These are phyloP conservation scores for Sporothrix brunneoviolacea DNA, from an alignment of 2,329 filamentous ascomycete genomes.

Conservation along the genomic window DNA sequence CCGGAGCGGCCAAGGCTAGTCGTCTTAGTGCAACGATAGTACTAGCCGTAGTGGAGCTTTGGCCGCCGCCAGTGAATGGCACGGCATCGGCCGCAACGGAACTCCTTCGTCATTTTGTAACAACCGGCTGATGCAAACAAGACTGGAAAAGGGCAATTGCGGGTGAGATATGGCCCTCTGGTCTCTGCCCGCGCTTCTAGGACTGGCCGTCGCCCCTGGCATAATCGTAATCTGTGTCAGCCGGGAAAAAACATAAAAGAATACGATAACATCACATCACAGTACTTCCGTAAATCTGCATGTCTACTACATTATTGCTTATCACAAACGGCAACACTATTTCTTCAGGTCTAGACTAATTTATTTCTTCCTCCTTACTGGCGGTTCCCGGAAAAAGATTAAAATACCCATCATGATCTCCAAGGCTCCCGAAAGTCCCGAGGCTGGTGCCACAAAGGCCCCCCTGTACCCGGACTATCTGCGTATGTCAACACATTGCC, in stretches of 20 bases:
- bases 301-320: background rate
- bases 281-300: no score
- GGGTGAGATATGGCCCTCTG: no score
- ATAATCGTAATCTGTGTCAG: background rate
- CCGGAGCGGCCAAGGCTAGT: slow-evolving; percentile 11
- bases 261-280: background rate
- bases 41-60: slow-evolving; percentile 4
- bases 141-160: no score
- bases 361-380: no score
- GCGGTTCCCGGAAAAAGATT: background rate
- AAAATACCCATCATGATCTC: slow-evolving; percentile 8
- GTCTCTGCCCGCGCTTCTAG: no score
- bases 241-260: background rate
- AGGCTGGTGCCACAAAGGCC: background rate
- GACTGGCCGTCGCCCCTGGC: background rate
- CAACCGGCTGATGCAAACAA: no score
- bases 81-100: no score
- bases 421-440: slow-evolving; percentile 1
- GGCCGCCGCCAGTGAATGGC: background rate
- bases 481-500: slow-evolving; percentile 11
- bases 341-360: background rate
- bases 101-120: no score
- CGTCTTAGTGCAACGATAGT: no score
- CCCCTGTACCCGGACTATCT: slow-evolving; percentile 22
- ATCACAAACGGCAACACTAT: background rate